Evolutionary conservation across 805 yeast species (phyloP), one percentile per base, ranked within the genome.

Genomic region (Metschnikowia hibisci): DNA sequence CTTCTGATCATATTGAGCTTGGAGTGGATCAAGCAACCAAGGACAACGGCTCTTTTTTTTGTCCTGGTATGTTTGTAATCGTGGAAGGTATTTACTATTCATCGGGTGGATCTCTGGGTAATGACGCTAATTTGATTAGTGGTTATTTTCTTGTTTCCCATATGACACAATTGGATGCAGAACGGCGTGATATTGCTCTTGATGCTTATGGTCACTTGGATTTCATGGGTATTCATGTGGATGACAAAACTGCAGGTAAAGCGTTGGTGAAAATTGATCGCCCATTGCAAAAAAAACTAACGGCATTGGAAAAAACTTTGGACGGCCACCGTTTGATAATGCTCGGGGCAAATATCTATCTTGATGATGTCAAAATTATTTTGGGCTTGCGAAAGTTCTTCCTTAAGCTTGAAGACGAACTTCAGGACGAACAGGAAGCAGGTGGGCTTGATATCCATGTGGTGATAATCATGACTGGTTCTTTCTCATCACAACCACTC

Each of bases 131-230:
- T 41, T 61, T 58, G 25, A 59, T 67, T 26, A 66, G 71, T 23
- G 76, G 76, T 3, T 62, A 67, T 33, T 89, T 93, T 57, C 80
- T 83, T 51, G 95, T 84, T 1, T 74, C 84, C 23, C 76, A 84
- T 4, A 73, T 93, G 39, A 84, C 85, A 3, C 96, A 88, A 46
- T 98, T 99, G 3, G 89, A 93, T 0, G 83, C 88, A 3, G 99
- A 93, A 59, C 71, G 77, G 49, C 71, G 97, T 45, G 81, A 74
- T 7, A 62, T 57, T 0, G 73, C 95, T 1, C 56, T 81, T 43
- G 90, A 84, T 20, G 82, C 83, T 1, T 81, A 81, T 46, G 98
- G 96, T 1, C 76, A 84, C 51, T 54, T 87, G 18, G 98, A 93
- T 61, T 82, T 89, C 51, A 63, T 69, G 57, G 74, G 74, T 5